Evolutionary conservation across 371 early-diverging fungal genomes (phyloP), one percentile per base, ranked within the genome.

Genomic region (Haplosporangium sp.): DNA sequence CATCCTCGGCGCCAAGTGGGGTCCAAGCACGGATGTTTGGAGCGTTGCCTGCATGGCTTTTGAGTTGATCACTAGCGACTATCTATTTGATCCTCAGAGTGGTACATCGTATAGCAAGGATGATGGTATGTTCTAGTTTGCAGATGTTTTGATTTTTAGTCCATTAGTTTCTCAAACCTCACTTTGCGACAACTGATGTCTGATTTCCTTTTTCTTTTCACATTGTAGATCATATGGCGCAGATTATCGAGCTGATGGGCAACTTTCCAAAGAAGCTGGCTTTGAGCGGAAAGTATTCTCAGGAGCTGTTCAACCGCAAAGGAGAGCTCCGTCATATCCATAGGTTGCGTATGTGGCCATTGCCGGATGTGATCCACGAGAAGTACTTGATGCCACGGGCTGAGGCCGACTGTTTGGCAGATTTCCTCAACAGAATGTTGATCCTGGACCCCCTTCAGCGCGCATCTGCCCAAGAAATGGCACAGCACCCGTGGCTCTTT

Each of bases 1-100:
- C 8, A 96, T 99, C 52, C 79, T 99, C 2, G 99, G 99, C 5
- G 90, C 92, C n/a, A 86, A 89, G 45, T 99, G 98, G 93, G 93
- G 94, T 59, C 83, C 90, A 18, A 90, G 92, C n/a, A 94, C 97
- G 5, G 99, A 99, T 82, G 93, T 98, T n/a, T 98, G 99, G 99
- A 95, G 95, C 63, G 84, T 97, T 55, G 97, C 96, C 16, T 99
- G 97, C 84, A 92, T 99, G 88, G 89, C 88, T 10, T 90, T 91
- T 73, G 99, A 98, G 84, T 85, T 98, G 36, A 82, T 97, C 29
- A 97, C 98, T 0, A 96, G 98, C 42, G 97, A 98, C 73, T 98
- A 94, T 66, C 82, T 98, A 59, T 97, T 97, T 86, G 96, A 98
- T 20, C 79, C 99, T 36, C 92, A 92, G 67, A 84, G 92, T 21